Percentiles rank a stretch among this genome's conserved stretches.
Conservation (phyloP, 495 filamentous ascomycete species). For the Daldinia decipiens region DNA sequence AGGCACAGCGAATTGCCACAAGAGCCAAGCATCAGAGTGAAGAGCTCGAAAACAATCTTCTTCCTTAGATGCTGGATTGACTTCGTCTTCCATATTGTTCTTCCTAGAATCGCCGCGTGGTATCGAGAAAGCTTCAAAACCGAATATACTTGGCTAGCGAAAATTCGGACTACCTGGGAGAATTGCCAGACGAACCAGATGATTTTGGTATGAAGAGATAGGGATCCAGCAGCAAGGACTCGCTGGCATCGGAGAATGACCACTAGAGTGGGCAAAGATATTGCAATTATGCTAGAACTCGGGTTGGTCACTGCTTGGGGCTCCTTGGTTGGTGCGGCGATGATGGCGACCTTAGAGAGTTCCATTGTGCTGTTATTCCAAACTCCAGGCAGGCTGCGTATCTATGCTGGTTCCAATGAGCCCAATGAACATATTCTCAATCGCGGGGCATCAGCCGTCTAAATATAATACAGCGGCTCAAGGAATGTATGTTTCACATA, state of each 20-base stretch:
- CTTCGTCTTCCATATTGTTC: slow-evolving; percentile 48
- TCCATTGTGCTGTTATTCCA: slow-evolving; percentile 12
- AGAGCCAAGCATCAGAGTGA: slow-evolving; percentile 53
- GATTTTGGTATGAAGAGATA: slow-evolving; percentile 43
- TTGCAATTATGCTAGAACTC: slow-evolving; percentile 36
- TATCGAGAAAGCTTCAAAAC: neutral
- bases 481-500: neutral
- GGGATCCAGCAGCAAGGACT: slow-evolving; percentile 34
- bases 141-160: slow-evolving; percentile 1
- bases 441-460: neutral
- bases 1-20: slow-evolving; percentile 51
- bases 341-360: slow-evolving; percentile 41
- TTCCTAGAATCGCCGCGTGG: slow-evolving; percentile 13
- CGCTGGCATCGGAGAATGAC: slow-evolving; percentile 49
- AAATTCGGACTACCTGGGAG: slow-evolving; percentile 28
- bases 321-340: slow-evolving; percentile 48
- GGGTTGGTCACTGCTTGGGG: slow-evolving; percentile 38
- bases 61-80: slow-evolving; percentile 47
- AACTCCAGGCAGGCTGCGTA: neutral
- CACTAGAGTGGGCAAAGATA: slow-evolving; percentile 42
- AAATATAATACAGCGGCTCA: neutral
- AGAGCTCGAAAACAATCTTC: slow-evolving; percentile 57
- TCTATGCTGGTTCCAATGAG: neutral
- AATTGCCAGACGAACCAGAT: slow-evolving; percentile 40
- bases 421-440: neutral